Base-by-base conservation (phyloP, 257 asterid species). In the Solanum neorickii region DNA sequence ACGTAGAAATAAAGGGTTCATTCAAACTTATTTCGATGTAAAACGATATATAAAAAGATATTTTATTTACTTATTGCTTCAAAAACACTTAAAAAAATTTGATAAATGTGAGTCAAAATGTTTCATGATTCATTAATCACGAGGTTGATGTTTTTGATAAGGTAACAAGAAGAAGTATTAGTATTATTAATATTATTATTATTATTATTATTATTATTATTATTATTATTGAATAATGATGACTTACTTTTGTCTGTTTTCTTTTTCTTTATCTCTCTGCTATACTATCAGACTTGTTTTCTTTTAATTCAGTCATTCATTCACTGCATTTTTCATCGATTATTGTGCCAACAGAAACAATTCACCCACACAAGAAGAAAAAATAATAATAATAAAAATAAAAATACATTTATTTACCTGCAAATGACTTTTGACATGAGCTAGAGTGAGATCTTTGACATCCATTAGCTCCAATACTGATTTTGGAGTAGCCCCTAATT, bases 381-480 rank as follows among this genome's bases (percentile, higher is more conserved):
- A 37, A 70, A 25, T n/a, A 23, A 33, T 33, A 33, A 33, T 33
- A 33, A 33, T 33, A 33, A 3, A 33, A 27, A 44, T 27, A 59
- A 3, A 29, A 69, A 69, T 6, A 29, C 1, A 68, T 2, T 49
- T 49, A 56, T 18, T 73, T 92, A 96, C 99, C 99, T 96, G 98
- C 86, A 95, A 96, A 92, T 96, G 98, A 93, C 97, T 94, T 82
- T 95, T 95, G 82, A 95, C 98, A 91, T 95, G 99, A 87, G 98
- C 95, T 42, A 96, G 91, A 27, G 98, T 95, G 89, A 96, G 99
- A 95, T 96, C 98, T 88, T 95, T 95, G 37, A 96, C 98, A 93
- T 94, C 98, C 98, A 95, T 95, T 8, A 94, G 98, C 93, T 96
- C 99, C 68, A 96, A 91, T 14, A 96, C 99, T 82, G 99, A 94